Evolutionary conservation across 225 moss, liverwort and hornwort species (phyloP), one percentile per base, ranked within the genome.

Genomic region (Marchantia polymorpha): DNA sequence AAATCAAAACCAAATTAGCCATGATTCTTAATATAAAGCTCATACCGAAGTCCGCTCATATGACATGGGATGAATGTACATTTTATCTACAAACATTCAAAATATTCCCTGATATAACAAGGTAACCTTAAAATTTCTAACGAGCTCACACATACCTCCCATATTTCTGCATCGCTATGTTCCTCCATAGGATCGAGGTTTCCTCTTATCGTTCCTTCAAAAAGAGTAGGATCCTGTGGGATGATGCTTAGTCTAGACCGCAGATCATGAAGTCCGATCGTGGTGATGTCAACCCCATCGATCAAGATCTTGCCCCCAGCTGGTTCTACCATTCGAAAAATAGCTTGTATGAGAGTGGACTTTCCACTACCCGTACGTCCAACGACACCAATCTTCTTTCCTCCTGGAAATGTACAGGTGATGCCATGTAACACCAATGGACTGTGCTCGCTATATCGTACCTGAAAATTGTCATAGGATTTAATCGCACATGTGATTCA

Each of bases 141-240:
- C 11, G 9, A 65, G 11, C 31, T 16, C 27, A 72, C 47, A 59
- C 78, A 84, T 85, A 92, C 94, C 90, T 95, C 93, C 94, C 94
- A 95, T 66, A 95, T 81, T 60, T 90, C 90, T 46, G 83, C 72
- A 77, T 93, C 94, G 27, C 89, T 79, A 64, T 93, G 85, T 83
- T 90, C 90, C 23, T 88, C 74, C 56, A 91, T 89, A 17, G 94
- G 94, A 84, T 95, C 94, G 54, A 95, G 94, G 73, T 95, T 95
- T 15, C 85, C 59, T 17, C 93, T 89, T 67, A 95, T 86, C 7
- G 89, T 90, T 83, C 93, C 94, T 90, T 95, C 93, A 70, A 95
- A 95, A 10, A 95, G 82, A 81, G 91, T 91, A 23, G 94, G 94
- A n/a, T 95, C 94, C 80, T 95, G 94, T 23, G 94, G 92, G 7